Conservation (phyloP, 1,139 yeast species). For the Pichia norvegensis region DNA sequence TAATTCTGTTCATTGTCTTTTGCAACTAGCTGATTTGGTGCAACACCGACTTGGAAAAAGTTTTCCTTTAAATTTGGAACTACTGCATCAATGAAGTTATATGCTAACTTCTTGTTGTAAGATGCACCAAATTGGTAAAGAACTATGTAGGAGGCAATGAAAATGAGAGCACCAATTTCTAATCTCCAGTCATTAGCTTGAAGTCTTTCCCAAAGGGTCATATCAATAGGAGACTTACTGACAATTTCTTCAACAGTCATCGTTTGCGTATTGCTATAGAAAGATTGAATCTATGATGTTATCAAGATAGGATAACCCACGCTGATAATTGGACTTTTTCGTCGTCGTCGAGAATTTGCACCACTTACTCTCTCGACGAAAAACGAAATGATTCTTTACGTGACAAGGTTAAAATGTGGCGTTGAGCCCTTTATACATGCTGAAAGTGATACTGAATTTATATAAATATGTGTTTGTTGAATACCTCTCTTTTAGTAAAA, state of each 20-base stretch:
- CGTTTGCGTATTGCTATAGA: not conserved
- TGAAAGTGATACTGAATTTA: not conserved
- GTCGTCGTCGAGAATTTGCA: not conserved
- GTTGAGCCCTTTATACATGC: not conserved
- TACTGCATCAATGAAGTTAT: constrained; percentile 42
- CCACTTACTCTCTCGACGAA: too few relatives aligned
- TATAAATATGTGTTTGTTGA: too few relatives aligned
- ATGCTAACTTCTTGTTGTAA: constrained; percentile 51
- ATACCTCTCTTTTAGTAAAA: too few relatives aligned
- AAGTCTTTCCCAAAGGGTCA: constrained; percentile 47
- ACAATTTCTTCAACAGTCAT: constrained; percentile 19
- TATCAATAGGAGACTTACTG: constrained; percentile 42
- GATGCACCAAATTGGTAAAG: constrained; percentile 51
- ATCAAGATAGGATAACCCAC: not conserved
- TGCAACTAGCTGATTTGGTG: constrained; percentile 40
- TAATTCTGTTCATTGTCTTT: constrained; percentile 67
- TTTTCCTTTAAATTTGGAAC: constrained; percentile 49
- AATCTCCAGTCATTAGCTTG: constrained; percentile 62
- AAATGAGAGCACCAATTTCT: constrained; percentile 51
- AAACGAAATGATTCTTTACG: too few relatives aligned
- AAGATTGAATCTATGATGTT: not conserved
- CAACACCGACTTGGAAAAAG: constrained; percentile 75
- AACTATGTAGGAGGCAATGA: constrained; percentile 39
- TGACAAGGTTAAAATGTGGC: not conserved
- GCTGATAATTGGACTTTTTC: not conserved